Evolutionary conservation across 768 basidiomycete species (phyloP).

Genomic region (Hygrophorus russula): DNA sequence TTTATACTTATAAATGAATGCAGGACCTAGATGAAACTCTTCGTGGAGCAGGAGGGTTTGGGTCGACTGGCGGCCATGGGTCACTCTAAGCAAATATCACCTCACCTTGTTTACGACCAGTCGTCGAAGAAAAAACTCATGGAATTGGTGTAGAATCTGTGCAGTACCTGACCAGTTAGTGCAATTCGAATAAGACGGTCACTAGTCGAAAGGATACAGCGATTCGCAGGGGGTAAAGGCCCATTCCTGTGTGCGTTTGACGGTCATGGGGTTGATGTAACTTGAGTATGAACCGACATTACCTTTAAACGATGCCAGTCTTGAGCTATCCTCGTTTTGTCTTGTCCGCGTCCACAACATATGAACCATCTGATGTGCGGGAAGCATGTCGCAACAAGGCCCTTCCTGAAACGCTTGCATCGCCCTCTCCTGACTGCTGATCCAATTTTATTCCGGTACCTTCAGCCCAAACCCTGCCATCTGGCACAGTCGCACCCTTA

Average conservation of each 20-base stretch:
- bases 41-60: conserved; percentile 82
- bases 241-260: neutral
- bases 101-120: neutral
- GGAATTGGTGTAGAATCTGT: no score
- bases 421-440: conserved; percentile 4
- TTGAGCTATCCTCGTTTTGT: conserved; percentile 11
- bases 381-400: conserved; percentile 40
- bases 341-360: conserved; percentile 49
- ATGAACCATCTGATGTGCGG: conserved; percentile 40
- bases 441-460: conserved; percentile 14
- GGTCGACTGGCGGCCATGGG: conserved; percentile 84
- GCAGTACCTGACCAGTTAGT: neutral
- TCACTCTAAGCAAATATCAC: conserved; percentile 10
- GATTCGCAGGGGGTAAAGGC: no score
- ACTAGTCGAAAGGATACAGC: no score
- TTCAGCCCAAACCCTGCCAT: conserved; percentile 7
- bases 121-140: no score
- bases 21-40: conserved; percentile 80
- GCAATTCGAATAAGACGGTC: neutral
- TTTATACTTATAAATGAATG: neutral
- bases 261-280: neutral
- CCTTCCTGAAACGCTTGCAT: conserved; percentile 24
- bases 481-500: conserved; percentile 3
- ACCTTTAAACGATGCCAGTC: no score
- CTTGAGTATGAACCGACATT: no score